A percentile compares a stretch with the other conserved stretches of the same genome.
phyloP scores from a whole-genome alignment of 2,329 filamentous ascomycete genomes.

The Bipolaris gigantea region DNA sequence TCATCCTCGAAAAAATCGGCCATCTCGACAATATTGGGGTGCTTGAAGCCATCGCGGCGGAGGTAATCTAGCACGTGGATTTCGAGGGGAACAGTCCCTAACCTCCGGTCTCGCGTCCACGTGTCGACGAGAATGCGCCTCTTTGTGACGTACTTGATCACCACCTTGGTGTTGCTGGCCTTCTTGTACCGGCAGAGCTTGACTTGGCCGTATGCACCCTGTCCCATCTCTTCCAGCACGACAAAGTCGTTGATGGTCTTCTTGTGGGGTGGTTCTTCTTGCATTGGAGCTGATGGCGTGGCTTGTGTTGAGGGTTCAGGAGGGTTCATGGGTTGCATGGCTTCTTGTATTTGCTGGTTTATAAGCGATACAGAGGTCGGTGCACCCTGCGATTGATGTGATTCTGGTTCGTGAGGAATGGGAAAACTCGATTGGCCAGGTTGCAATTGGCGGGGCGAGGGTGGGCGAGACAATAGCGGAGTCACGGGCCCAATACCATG shows the following conservation, averaged over 20 bases:
- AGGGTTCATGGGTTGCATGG: conserved; percentile 51
- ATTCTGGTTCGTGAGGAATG: conserved; percentile 42
- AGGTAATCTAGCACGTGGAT: conserved; percentile 97
- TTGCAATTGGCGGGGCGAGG: conserved; percentile 76
- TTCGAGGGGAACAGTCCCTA: conserved; percentile 93
- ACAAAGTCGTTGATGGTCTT: conserved; percentile 88
- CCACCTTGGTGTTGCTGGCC: conserved; percentile 74
- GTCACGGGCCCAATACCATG: conserved; percentile 64
- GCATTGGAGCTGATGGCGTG: conserved; percentile 15
- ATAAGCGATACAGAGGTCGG: conserved; percentile 52
- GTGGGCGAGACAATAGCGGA: conserved; percentile 65
- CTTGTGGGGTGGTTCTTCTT: conserved; percentile 54
- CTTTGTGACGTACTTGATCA: conserved; percentile 98
- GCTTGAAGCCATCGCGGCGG: conserved; percentile 67
- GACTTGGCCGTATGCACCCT: conserved; percentile 96
- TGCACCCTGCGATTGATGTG: conserved; percentile 38
- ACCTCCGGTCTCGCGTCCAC: conserved; percentile 89
- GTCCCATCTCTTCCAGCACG: conserved; percentile 96
- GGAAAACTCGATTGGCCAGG: conserved; percentile 65
- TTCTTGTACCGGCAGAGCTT: conserved; percentile 89
- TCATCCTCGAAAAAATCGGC: conserved; percentile 74
- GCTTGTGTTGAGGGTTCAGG: conserved; percentile 39
- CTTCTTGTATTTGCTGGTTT: conserved; percentile 55
- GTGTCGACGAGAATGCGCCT: conserved; percentile 95
- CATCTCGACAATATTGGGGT: conserved; percentile 70